Evolutionary conservation across 768 basidiomycete genomes (phyloP), one percentile per base, ranked within the genome.

Genomic region (Tricholoma flavovirens): DNA sequence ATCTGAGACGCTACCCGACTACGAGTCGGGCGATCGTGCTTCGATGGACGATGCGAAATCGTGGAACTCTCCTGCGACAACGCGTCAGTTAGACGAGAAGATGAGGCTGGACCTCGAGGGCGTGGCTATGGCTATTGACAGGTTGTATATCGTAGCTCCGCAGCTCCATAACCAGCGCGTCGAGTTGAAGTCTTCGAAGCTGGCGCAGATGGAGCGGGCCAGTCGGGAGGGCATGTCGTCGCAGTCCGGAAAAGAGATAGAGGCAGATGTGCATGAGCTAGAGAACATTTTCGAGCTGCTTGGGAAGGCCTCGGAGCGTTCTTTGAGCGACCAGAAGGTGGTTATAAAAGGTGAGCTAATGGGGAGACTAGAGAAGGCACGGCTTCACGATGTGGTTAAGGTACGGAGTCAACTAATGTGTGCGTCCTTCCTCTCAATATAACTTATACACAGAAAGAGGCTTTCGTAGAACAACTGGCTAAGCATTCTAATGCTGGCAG

Each of bases 121-220:
- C 10, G 84, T 98, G 45, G 83, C 90, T 0, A 80, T 82, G 67
- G 94, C 97, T 29, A 95, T 99, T 63, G 94, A 96, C 67, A 77
- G 93, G 35, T 73, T 98, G 10, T 92, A 97, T 68, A 69, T 81
- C 7, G 89, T 87, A 29, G 84, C 93, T 0, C 95, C 96, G 0
- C 94, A 96, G 67, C 71, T 98, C 40, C 83, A 88, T 57, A 88
- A 95, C 66, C 96, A 99, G 69, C 84, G 97, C 0, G 93, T 90
- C n/a, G 94, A 95, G 67, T 81, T 96, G 45, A 86, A 87, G 63
- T 78, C 78, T 5, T 73, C 82, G 22, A 89, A 91, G 65, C 62
- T 86, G 12, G 80, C 80, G 11, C 80, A 92, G 69, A 81, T 93
- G 75, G 88, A 91, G 69, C 79, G 79, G 43, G 91, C 89, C 4